phyloP scores from a whole-genome alignment of 1,139 yeast genomes.

The Geotrichum australiense region DNA sequence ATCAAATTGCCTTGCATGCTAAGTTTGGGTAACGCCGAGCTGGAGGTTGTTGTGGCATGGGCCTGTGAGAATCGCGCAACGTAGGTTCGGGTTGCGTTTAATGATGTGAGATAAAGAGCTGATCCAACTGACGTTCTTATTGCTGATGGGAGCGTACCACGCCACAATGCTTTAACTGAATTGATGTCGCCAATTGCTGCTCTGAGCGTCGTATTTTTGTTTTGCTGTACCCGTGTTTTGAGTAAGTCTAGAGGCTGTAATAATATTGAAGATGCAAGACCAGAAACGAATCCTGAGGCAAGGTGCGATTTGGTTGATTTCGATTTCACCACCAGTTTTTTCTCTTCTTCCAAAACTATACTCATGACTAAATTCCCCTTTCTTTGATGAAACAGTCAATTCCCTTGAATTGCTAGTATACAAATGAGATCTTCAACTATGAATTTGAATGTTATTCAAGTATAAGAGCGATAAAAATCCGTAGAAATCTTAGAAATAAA shows the following conservation, averaged over 20 bases:
- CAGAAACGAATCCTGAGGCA: constrained; percentile 80
- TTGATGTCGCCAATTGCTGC: constrained; percentile 33
- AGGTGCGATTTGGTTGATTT: constrained; percentile 41
- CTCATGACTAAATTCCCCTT: too few species aligned
- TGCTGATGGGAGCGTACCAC: constrained; percentile 90
- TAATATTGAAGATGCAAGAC: constrained; percentile 70
- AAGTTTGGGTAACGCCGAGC: constrained; percentile 56
- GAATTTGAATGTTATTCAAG: too few species aligned
- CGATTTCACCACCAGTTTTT: constrained; percentile 1
- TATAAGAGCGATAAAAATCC: too few species aligned
- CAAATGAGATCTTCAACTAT: too few species aligned
- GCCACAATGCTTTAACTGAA: constrained; percentile 59
- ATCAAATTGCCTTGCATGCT: constrained; percentile 61
- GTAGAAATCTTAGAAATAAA: too few species aligned
- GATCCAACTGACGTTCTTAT: constrained; percentile 87
- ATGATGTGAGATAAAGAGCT: constrained; percentile 69
- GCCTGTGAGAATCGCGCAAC: constrained; percentile 34
- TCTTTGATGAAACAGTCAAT: too few species aligned
- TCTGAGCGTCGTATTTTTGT: constrained; percentile 39
- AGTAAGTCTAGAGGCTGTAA: constrained; percentile 87
- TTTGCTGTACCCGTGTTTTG: constrained; percentile 85
- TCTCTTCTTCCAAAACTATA: too few species aligned
- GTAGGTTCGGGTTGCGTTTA: constrained; percentile 54
- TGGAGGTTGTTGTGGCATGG: neutral
- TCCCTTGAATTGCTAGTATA: too few species aligned